phyloP scores from a whole-genome alignment of 2,329 filamentous ascomycete species.

The Diaporthe aspalathi region DNA sequence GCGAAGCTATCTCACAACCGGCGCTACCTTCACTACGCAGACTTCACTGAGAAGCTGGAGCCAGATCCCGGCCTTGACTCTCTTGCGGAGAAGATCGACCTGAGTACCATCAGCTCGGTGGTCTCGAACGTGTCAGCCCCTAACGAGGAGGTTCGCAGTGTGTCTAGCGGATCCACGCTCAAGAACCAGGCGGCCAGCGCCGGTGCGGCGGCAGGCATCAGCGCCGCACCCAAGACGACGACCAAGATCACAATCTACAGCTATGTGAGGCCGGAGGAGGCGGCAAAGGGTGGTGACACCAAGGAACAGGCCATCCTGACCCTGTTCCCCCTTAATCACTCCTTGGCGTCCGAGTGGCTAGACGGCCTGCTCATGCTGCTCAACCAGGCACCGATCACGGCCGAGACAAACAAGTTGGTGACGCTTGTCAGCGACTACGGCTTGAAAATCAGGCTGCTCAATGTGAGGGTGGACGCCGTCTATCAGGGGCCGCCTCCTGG shows the following conservation, averaged over 20 bases:
- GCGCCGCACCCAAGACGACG: conserved; percentile 57
- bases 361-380: conserved; percentile 95
- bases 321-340: conserved; percentile 84
- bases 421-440: conserved; percentile 89
- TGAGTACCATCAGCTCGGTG: conserved; percentile 89
- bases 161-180: conserved; percentile 55
- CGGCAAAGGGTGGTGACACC: conserved; percentile 49
- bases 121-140: conserved; percentile 89
- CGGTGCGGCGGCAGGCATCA: conserved; percentile 35
- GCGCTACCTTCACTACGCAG: conserved; percentile 88
- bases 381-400: conserved; percentile 95
- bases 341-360: conserved; percentile 93
- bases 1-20: conserved; percentile 91
- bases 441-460: conserved; percentile 90
- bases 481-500: conserved; percentile 76
- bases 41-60: conserved; percentile 76
- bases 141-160: conserved; percentile 61
- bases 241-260: conserved; percentile 96
- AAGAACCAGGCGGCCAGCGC: conserved; percentile 48
- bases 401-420: conserved; percentile 92
- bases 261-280: conserved; percentile 61
- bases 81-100: conserved; percentile 84
- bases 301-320: conserved; percentile 82
- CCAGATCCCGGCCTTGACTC: conserved; percentile 78
- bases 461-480: conserved; percentile 84